Conservation (phyloP, 306 rosid species). For the Dalbergia oliveri region DNA sequence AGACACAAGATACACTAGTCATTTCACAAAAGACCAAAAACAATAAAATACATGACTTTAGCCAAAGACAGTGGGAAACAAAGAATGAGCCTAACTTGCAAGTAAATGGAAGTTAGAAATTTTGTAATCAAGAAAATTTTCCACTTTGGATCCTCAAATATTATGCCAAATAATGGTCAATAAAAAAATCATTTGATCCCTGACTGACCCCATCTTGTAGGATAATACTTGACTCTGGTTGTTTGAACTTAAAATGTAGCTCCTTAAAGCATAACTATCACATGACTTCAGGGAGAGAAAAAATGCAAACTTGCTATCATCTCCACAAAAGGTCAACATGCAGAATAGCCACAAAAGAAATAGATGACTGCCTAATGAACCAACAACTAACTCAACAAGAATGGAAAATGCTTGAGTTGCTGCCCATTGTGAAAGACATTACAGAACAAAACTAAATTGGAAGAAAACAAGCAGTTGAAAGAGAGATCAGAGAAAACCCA, state of each 20-base stretch:
- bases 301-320: constrained; percentile 14
- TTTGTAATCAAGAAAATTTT: not conserved
- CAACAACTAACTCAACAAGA: constrained; percentile 10
- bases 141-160: constrained; percentile 1
- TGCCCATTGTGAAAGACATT: constrained; percentile 9
- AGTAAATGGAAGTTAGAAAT: no score
- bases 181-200: not conserved
- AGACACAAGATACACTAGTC: no score
- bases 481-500: constrained; percentile 7
- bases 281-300: not conserved
- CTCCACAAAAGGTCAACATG: constrained; percentile 13
- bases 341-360: constrained; percentile 19
- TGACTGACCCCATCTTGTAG: not conserved
- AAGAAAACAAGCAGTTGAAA: not conserved
- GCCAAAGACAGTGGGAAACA: no score
- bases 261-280: constrained; percentile 1
- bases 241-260: not conserved
- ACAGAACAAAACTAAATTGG: not conserved
- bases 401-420: constrained; percentile 23
- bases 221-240: not conserved
- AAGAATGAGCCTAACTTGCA: no score
- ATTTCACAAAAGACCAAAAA: no score
- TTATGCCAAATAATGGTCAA: not conserved
- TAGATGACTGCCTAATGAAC: constrained; percentile 30
- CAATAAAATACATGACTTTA: no score